Evolutionary conservation across 2,329 filamentous ascomycete genomes (phyloP).

Genomic region (Endoconidiophora polonica): DNA sequence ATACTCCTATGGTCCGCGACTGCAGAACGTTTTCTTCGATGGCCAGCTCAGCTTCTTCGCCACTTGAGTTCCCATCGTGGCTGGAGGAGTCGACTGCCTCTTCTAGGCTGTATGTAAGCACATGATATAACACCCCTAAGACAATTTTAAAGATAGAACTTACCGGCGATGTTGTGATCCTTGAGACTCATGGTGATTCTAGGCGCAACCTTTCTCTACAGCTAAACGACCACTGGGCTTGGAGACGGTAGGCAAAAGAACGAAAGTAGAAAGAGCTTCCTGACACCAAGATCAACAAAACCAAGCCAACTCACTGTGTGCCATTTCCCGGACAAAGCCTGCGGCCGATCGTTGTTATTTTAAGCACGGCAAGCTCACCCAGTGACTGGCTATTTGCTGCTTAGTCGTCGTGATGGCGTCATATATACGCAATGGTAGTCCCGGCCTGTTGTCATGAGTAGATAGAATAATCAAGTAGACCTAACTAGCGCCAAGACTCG

Average conservation of each 20-base stretch:
- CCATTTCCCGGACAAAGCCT: no score
- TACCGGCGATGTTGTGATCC: constrained; percentile 3
- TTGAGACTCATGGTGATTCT: background rate
- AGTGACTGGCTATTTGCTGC: background rate
- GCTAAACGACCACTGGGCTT: no score
- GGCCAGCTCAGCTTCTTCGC: background rate
- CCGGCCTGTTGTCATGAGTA: background rate
- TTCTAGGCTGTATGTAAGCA: background rate
- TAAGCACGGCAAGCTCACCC: no score
- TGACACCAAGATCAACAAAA: no score
- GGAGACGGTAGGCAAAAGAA: no score
- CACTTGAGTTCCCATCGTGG: constrained; percentile 1
- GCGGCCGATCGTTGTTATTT: no score
- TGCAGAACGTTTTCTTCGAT: constrained; percentile 1
- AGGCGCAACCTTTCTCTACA: no score
- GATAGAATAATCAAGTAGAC: no score
- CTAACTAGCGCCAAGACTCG: no score
- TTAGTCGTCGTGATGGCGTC: constrained; percentile 1
- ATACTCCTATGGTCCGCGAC: constrained; percentile 31
- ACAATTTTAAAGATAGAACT: background rate
- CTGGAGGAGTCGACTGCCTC: background rate
- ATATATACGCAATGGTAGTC: constrained; percentile 1
- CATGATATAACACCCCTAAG: background rate
- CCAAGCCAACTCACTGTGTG: no score
- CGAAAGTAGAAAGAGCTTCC: no score